phyloP scores from a whole-genome alignment of 352 stramenopile species.

The Globisporangium nagaii region DNA sequence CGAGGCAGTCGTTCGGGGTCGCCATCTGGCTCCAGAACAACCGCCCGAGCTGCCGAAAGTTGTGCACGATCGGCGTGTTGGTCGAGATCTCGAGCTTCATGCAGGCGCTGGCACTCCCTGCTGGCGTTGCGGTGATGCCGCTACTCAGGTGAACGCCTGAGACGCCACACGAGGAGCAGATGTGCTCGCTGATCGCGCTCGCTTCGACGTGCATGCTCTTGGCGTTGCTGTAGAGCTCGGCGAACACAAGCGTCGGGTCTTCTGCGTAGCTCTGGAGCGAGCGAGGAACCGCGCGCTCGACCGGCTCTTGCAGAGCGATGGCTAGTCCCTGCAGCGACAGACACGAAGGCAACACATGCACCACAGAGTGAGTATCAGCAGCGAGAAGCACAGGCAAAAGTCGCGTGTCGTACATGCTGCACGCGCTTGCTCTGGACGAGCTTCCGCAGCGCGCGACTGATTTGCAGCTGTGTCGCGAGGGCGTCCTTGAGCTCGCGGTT shows the following conservation, averaged over 20 bases:
- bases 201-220: background rate
- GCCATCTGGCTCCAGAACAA: slow-evolving; percentile 3
- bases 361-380: background rate
- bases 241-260: background rate
- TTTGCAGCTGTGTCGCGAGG: background rate
- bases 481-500: background rate
- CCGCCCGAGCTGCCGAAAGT: background rate
- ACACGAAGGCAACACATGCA: background rate
- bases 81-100: background rate
- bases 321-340: background rate
- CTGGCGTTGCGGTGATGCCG: background rate
- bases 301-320: background rate
- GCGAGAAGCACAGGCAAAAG: background rate
- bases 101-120: too few species aligned
- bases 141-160: background rate
- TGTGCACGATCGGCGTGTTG: background rate
- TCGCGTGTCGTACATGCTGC: background rate
- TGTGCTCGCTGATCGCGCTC: background rate
- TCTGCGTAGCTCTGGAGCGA: background rate
- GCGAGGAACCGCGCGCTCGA: background rate
- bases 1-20: background rate
- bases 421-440: background rate
- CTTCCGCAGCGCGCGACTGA: background rate
- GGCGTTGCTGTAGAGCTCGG: background rate
- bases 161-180: background rate